Conservation (phyloP, 345 rosid species). For the Stellera chamaejasme region DNA sequence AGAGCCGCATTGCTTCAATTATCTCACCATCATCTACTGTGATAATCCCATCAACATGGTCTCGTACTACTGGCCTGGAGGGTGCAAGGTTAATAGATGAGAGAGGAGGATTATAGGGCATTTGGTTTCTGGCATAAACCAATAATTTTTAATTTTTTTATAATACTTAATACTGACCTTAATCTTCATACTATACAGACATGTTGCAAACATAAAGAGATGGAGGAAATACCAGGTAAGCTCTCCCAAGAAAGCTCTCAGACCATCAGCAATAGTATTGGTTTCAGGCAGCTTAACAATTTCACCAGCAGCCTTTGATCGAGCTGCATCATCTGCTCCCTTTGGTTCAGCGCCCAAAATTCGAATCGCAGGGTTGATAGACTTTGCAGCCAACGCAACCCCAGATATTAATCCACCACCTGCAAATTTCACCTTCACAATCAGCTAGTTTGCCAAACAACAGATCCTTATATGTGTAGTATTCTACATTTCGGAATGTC, state of each 20-base stretch:
- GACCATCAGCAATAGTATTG: constrained; percentile 80
- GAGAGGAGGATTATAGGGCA: background rate
- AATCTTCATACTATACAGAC: no score
- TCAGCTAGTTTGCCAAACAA: background rate
- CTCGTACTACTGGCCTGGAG: constrained; percentile 74
- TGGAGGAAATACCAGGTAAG: constrained; percentile 53
- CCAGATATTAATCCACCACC: constrained; percentile 91
- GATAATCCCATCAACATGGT: constrained; percentile 65
- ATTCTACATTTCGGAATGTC: no score
- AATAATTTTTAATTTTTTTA: background rate
- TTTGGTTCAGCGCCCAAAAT: constrained; percentile 83
- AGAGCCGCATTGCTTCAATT: constrained; percentile 74
- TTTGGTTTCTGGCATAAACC: background rate
- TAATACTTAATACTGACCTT: no score
- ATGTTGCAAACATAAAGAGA: no score
- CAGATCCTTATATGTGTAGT: background rate
- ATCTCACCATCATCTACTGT: constrained; percentile 62
- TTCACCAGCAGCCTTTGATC: constrained; percentile 71
- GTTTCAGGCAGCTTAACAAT: constrained; percentile 58
- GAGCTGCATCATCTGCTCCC: constrained; percentile 91
- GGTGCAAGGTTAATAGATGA: background rate
- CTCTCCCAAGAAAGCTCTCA: constrained; percentile 74
- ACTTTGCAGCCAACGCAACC: constrained; percentile 88
- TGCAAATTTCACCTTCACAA: constrained; percentile 11
- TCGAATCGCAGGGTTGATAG: constrained; percentile 68